phyloP scores from a whole-genome alignment of 1,284 basidiomycete species.

The Ganoderma multipileum region DNA sequence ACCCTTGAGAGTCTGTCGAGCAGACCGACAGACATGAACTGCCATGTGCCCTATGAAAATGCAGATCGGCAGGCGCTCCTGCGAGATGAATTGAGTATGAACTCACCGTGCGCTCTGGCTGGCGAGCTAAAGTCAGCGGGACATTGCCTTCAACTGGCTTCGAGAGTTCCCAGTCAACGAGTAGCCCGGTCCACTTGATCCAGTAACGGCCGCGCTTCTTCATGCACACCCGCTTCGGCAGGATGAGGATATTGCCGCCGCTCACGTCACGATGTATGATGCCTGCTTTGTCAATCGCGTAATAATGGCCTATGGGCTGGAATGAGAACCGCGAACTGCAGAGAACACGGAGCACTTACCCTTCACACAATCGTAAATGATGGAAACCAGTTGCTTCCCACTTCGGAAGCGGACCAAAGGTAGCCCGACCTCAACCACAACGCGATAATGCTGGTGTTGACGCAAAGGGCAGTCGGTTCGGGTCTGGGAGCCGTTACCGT shows the following conservation, averaged over 20 bases:
- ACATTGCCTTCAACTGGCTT: not conserved
- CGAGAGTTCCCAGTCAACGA: slow-evolving; percentile 19
- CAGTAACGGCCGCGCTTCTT: too few relatives aligned
- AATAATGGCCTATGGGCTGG: slow-evolving; percentile 11
- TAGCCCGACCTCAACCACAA: slow-evolving; percentile 14
- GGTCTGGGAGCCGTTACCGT: too few relatives aligned
- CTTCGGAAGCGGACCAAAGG: slow-evolving; percentile 6
- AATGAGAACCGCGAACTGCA: not conserved
- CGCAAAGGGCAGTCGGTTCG: not conserved
- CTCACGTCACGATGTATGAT: slow-evolving; percentile 23
- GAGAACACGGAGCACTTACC: too few relatives aligned
- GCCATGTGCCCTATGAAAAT: slow-evolving; percentile 8
- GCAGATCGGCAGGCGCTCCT: too few relatives aligned
- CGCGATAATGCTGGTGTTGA: slow-evolving; percentile 18
- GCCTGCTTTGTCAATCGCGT: not conserved
- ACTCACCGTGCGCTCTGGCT: too few relatives aligned
- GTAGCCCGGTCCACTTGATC: slow-evolving; percentile 15
- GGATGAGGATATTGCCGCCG: slow-evolving; percentile 19
- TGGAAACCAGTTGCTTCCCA: too few relatives aligned
- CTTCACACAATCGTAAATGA: too few relatives aligned
- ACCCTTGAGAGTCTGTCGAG: not conserved
- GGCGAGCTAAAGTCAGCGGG: too few relatives aligned
- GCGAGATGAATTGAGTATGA: too few relatives aligned
- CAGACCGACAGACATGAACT: slow-evolving; percentile 1
- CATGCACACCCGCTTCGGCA: not conserved